A percentile compares a stretch with the other conserved stretches of the same genome.
These are phyloP conservation scores for Floccularia luteovirens DNA, from an alignment of 768 basidiomycete genomes.

Conservation along the genomic window DNA sequence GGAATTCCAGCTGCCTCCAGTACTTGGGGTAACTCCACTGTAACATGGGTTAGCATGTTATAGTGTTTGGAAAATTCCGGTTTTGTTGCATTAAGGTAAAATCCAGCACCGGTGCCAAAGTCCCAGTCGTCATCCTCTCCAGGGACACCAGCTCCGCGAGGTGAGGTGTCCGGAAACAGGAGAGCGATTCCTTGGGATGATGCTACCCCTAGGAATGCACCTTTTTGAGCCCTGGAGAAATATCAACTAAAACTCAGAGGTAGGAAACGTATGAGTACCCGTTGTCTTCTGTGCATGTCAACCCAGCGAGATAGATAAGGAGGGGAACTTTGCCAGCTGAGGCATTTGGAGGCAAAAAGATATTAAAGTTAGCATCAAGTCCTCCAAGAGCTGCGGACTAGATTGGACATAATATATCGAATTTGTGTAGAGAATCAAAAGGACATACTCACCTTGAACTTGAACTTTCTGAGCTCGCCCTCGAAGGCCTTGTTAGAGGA, in stretches of 20 bases:
- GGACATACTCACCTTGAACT: slow-evolving; percentile 49
- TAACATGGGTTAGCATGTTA: slow-evolving; percentile 85
- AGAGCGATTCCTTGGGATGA: slow-evolving; percentile 82
- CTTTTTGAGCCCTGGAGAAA: slow-evolving; percentile 77
- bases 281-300: slow-evolving; percentile 91
- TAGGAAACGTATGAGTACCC: slow-evolving; percentile 53
- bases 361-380: slow-evolving; percentile 71
- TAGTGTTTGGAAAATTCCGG: slow-evolving; percentile 68
- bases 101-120: slow-evolving; percentile 93
- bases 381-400: slow-evolving; percentile 71
- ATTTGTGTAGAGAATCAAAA: neutral
- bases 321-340: slow-evolving; percentile 45
- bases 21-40: slow-evolving; percentile 76
- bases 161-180: slow-evolving; percentile 94
- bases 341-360: slow-evolving; percentile 74
- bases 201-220: slow-evolving; percentile 83
- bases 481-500: slow-evolving; percentile 75
- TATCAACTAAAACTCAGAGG: neutral
- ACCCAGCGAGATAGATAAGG: slow-evolving; percentile 81
- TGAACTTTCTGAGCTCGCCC: slow-evolving; percentile 82
- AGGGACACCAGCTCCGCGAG: slow-evolving; percentile 81
- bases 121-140: slow-evolving; percentile 84
- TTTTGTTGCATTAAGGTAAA: slow-evolving; percentile 89
- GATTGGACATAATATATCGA: neutral
- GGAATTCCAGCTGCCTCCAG: slow-evolving; percentile 69